Base-by-base conservation (phyloP, 805 yeast species). In the Saitoella complicata region DNA sequence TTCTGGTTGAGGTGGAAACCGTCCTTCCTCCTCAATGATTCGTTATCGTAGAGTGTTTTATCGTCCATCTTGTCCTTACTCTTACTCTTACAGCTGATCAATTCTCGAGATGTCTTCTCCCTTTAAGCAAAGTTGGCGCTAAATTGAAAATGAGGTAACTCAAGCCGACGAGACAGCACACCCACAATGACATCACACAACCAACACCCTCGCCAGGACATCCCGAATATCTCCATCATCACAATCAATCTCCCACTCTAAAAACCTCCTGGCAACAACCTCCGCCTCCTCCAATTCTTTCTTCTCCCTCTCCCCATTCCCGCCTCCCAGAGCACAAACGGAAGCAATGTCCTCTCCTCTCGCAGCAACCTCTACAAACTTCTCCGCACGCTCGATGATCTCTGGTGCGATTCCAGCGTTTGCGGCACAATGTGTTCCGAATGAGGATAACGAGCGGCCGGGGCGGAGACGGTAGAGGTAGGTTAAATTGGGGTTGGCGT, bases 361-460 rank as follows among this genome's bases (percentile, higher is more conserved):
- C 10, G 46, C 44, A n/a, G 58, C 42, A 4, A 51, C 10, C 1
- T 44, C 37, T 3, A 55, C 45, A 0, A 67, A 48, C 11, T 56
- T 47, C 6, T 53, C 50, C 0, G 72, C 71, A 40, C 66, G 53
- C 2, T 49, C 30, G 1, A 64, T 53, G 8, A 69, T 61, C 7
- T 46, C 41, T 1, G 38, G 40, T 0, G 60, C 54, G 2, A 67
- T 50, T 0, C 70, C 70, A 51, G 67, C 61, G 7, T 55, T 46
- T 36, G 57, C 55, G 3, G 73, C 73, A 56, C 73, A 70, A 29
- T 56, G 53, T 33, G n/a, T 48, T n/a, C 50, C 50, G 32, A 41
- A 48, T n/a, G 46, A 43, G 8, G 50, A 48, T 3, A 43, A 38
- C 5, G 50, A 48, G 7, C 45, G 40, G 1, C 50, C 50, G 6